phyloP scores from a whole-genome alignment of 345 rosid genomes.

The Heritiera fomes region DNA sequence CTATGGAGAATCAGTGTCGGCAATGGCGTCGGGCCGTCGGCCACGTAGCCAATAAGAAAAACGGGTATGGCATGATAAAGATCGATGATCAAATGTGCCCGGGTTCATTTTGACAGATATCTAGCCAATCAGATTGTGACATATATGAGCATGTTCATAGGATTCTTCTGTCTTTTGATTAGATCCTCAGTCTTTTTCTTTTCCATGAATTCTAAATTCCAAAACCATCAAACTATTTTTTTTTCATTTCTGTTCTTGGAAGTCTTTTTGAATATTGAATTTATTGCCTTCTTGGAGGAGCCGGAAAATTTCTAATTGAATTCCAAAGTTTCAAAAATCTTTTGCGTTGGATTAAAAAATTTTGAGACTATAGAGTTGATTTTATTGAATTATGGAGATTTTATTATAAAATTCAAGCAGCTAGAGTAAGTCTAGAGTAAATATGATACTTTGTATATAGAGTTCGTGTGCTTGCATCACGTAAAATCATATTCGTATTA shows the following conservation, averaged over 20 bases:
- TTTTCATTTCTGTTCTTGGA: not conserved
- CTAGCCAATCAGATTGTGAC: not conserved
- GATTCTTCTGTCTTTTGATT: not conserved
- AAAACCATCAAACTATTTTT: not conserved
- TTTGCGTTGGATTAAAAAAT: too few species aligned
- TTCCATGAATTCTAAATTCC: not conserved
- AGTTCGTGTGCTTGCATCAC: too few species aligned
- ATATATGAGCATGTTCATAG: not conserved
- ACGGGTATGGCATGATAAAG: constrained; percentile 7
- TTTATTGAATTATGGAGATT: too few species aligned
- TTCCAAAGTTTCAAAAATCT: too few species aligned
- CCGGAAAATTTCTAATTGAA: not conserved
- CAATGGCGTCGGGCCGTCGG: not conserved
- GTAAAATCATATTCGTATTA: too few species aligned
- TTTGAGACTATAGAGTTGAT: too few species aligned
- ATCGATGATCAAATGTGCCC: not conserved
- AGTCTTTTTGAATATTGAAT: not conserved
- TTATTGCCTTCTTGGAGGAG: not conserved
- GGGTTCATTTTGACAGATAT: not conserved
- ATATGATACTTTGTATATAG: too few species aligned
- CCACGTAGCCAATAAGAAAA: not conserved
- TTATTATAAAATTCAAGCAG: too few species aligned
- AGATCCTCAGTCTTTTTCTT: not conserved
- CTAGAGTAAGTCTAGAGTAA: too few species aligned
- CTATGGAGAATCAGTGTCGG: not conserved